A percentile compares a stretch with the other conserved stretches of the same genome.
phyloP scores from a whole-genome alignment of 208 protist genomes.

The Naegleria lovaniensis region DNA sequence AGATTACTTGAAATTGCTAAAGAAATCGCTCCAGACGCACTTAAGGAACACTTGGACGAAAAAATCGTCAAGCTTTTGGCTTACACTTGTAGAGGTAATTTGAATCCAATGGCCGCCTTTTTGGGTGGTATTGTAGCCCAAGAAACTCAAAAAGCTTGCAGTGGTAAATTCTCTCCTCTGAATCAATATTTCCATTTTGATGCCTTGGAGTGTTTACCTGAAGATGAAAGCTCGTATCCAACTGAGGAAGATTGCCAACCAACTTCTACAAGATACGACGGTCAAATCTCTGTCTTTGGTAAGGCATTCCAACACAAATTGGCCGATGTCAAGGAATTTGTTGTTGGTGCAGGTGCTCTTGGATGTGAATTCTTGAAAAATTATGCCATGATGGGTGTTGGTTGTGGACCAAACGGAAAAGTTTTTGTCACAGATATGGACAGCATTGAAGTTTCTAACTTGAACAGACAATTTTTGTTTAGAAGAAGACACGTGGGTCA shows the following conservation, averaged over 20 bases:
- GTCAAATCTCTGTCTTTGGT: constrained; percentile 89
- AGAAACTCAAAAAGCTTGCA: constrained; percentile 80
- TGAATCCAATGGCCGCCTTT: constrained; percentile 81
- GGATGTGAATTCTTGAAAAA: constrained; percentile 98
- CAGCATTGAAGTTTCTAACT: constrained; percentile 97
- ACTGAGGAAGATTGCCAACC: constrained; percentile 20
- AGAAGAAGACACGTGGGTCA: constrained; percentile 84
- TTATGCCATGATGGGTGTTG: constrained; percentile 94
- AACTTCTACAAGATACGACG: constrained; percentile 75
- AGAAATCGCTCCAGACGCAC: background rate
- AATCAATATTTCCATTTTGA: constrained; percentile 93
- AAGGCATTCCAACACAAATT: constrained; percentile 73
- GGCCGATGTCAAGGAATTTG: constrained; percentile 69
- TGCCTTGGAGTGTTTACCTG: constrained; percentile 69
- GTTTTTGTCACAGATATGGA: constrained; percentile 98
- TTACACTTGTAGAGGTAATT: constrained; percentile 47
- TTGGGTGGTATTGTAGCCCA: constrained; percentile 88
- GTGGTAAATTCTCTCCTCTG: constrained; percentile 91
- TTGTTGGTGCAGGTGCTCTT: constrained; percentile 95
- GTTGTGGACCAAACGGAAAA: constrained; percentile 60
- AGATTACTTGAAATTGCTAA: constrained; percentile 6
- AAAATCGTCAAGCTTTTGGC: background rate
- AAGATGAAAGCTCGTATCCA: background rate
- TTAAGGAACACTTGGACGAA: background rate
- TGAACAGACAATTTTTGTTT: constrained; percentile 99